Percentiles rank a stretch among this genome's conserved stretches.
phyloP scores from a whole-genome alignment of 441 rosid species.

The Isatis lusitanica region DNA sequence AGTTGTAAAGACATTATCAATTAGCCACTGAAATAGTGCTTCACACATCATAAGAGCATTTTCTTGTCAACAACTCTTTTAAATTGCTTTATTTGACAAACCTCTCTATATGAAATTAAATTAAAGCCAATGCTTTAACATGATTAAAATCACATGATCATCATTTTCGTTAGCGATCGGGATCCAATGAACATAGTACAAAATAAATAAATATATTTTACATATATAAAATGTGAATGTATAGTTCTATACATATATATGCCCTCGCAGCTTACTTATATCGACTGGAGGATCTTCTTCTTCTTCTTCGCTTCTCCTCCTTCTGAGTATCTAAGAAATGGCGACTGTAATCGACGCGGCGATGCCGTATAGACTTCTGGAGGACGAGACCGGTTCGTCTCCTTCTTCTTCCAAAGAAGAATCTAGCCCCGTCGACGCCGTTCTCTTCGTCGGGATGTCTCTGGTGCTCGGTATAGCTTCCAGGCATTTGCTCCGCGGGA shows the following conservation, averaged over 20 bases:
- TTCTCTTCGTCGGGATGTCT: conserved; percentile 71
- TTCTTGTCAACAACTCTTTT: too few relatives aligned
- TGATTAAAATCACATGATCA: background rate
- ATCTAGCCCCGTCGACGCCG: conserved; percentile 59
- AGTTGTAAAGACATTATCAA: too few relatives aligned
- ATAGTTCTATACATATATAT: background rate
- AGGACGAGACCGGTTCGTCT: background rate
- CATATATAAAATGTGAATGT: background rate
- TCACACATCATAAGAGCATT: too few relatives aligned
- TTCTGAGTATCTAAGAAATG: background rate
- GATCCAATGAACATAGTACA: background rate
- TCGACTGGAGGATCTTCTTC: background rate
- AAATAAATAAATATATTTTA: too few relatives aligned
- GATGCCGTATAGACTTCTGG: conserved; percentile 5
- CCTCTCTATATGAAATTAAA: too few relatives aligned
- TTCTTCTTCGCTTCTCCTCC: background rate
- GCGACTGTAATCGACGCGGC: conserved; percentile 27
- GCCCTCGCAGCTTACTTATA: background rate
- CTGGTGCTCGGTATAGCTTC: conserved; percentile 78
- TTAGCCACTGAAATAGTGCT: too few relatives aligned
- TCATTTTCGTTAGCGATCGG: background rate
- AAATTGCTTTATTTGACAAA: too few relatives aligned
- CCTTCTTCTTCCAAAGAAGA: conserved; percentile 9
- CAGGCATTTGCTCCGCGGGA: conserved; percentile 77
- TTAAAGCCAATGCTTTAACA: background rate